Conservation (phyloP, 495 filamentous ascomycete genomes). For the Acidomyces sp. region DNA sequence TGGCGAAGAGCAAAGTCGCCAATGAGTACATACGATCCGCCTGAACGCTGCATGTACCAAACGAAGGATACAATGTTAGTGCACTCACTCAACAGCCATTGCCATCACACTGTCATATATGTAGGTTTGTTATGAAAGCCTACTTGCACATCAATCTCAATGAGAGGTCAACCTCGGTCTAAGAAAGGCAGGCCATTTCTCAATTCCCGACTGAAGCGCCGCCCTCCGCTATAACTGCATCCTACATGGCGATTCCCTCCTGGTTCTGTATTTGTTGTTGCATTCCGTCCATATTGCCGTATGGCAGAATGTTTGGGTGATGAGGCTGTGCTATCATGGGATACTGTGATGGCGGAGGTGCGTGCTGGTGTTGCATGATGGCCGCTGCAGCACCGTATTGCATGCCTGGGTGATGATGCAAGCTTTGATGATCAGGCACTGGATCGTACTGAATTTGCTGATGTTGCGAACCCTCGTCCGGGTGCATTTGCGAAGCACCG, state of each 20-base stretch:
- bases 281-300: conserved; percentile 3
- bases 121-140: no score
- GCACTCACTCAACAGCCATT: no score
- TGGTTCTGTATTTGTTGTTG: conserved; percentile 8
- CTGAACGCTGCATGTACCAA: no score
- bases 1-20: no score
- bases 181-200: no score
- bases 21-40: no score
- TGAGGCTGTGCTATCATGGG: conserved; percentile 10
- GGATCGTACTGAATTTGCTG: conserved; percentile 10
- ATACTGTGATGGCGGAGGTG: conserved; percentile 5
- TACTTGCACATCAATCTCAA: no score
- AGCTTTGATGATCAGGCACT: not conserved
- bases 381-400: conserved; percentile 1
- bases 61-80: no score
- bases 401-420: not conserved
- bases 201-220: no score
- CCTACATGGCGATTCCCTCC: conserved; percentile 12
- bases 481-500: not conserved
- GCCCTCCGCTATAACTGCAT: no score
- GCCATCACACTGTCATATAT: no score
- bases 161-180: no score
- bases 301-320: conserved; percentile 8
- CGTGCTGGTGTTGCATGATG: not conserved
- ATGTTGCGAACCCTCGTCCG: not conserved